Evolutionary conservation across 75 land plant genomes (phyloP).

Genomic region (Sequoiadendron giganteum): DNA sequence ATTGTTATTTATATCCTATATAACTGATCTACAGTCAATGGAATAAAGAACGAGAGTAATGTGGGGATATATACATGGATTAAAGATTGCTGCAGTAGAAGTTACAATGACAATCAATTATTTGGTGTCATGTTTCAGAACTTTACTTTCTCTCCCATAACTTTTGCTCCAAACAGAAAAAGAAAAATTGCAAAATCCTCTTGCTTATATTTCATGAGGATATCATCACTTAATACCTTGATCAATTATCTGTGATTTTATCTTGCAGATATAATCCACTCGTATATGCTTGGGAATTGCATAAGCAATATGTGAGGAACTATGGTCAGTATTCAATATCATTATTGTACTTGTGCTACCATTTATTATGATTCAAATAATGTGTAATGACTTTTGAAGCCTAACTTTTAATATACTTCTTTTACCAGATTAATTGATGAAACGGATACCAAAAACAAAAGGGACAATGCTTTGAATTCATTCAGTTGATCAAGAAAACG

Average conservation of each 20-base stretch:
- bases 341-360: background rate
- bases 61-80: background rate
- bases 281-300: constrained; percentile 30
- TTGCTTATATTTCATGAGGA: background rate
- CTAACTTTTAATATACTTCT: background rate
- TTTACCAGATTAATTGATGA: background rate
- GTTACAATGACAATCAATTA: background rate
- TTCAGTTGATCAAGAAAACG: background rate
- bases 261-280: constrained; percentile 39
- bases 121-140: background rate
- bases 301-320: constrained; percentile 31
- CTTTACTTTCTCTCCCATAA: background rate
- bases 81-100: background rate
- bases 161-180: background rate
- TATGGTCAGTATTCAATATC: constrained; percentile 23
- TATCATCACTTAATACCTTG: background rate
- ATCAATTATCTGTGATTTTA: background rate
- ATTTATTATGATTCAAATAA: background rate
- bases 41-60: background rate
- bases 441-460: background rate
- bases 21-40: background rate
- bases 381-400: background rate
- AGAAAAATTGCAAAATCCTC: background rate
- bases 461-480: background rate
- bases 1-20: background rate